Evolutionary conservation across 2,329 filamentous ascomycete species (phyloP), one percentile per base, ranked within the genome.

Genomic region (Biscogniauxia sp.): DNA sequence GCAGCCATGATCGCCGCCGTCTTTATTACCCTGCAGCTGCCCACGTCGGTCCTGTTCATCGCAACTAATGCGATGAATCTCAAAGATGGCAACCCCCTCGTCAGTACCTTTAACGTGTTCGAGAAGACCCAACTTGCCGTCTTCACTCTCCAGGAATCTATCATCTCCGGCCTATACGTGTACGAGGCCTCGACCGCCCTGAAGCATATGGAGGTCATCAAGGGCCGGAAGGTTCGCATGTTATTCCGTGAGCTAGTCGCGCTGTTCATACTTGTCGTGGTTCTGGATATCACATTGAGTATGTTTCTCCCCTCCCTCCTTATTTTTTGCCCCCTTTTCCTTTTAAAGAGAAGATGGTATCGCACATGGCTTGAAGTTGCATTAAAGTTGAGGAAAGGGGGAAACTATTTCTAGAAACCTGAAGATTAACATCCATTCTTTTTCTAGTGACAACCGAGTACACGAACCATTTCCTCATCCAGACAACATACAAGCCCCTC

Each of bases 1-100:
- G 75, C 87, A 15, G 78, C 73, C 58, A 84, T 88, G 76, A 84
- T 89, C 57, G 77, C 87, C 54, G 74, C 78, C 62, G 80, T 85
- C 64, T 75, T 78, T n/a, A 59, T 87, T 50, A 63, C 85, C 53
- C 71, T 85, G 15, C 81, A 87, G 61, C 69, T 84, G 0, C 82
- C 83, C 0, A 82, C 79, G 0, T 83, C 75, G n/a, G 76, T 78
- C 53, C 73, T 82, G 52, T 86, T 78, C 32, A 69, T 66, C 41
- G 52, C 55, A 17, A 53, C 58, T 26, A 66, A 60, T 37, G 60
- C 62, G 25, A 50, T 28, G 13, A 28, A 11, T 7, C 20, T 19
- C 3, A 20, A 15, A 0, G 37, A 20, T n/a, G 52, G 25, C 3
- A 28, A 11, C 17, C 51, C 28, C 9, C 2, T 59, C 9, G 20